Evolutionary conservation across 495 filamentous ascomycete genomes (phyloP).

Genomic region (Aspergillus sclerotioniger): DNA sequence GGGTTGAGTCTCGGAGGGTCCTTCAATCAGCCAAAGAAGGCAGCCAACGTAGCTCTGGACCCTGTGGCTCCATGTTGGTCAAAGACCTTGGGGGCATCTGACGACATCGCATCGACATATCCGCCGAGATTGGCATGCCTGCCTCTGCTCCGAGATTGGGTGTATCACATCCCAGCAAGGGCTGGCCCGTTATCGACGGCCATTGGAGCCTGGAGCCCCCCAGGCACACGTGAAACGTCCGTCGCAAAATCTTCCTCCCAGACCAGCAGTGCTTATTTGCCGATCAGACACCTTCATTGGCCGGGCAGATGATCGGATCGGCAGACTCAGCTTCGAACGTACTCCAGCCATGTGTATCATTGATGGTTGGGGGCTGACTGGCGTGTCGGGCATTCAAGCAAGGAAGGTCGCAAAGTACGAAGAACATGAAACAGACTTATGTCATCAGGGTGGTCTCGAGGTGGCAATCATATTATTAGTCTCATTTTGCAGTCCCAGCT

Average conservation of each 20-base stretch:
- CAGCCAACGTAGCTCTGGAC: too few species aligned
- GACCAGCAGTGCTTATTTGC: not conserved
- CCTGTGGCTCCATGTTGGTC: too few species aligned
- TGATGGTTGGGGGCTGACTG: too few species aligned
- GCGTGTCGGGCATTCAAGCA: too few species aligned
- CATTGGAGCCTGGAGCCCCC: not conserved
- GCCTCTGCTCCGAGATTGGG: not conserved
- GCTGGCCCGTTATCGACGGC: not conserved
- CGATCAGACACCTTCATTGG: not conserved
- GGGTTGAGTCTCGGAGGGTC: not conserved
- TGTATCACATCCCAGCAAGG: not conserved
- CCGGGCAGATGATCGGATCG: too few species aligned
- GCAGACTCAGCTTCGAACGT: too few species aligned
- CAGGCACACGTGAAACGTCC: not conserved
- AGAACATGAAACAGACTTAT: not conserved
- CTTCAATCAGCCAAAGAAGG: too few species aligned
- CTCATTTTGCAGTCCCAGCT: conserved; percentile 16
- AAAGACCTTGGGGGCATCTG: too few species aligned
- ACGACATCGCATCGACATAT: too few species aligned
- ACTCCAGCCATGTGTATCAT: too few species aligned
- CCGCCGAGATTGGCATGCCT: not conserved
- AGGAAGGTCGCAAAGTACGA: too few species aligned
- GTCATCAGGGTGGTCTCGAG: not conserved
- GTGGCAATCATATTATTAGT: conserved; percentile 13
- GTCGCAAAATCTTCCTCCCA: not conserved